Base-by-base conservation (phyloP, 1,284 basidiomycete genomes). In the Naganishia liquefaciens region DNA sequence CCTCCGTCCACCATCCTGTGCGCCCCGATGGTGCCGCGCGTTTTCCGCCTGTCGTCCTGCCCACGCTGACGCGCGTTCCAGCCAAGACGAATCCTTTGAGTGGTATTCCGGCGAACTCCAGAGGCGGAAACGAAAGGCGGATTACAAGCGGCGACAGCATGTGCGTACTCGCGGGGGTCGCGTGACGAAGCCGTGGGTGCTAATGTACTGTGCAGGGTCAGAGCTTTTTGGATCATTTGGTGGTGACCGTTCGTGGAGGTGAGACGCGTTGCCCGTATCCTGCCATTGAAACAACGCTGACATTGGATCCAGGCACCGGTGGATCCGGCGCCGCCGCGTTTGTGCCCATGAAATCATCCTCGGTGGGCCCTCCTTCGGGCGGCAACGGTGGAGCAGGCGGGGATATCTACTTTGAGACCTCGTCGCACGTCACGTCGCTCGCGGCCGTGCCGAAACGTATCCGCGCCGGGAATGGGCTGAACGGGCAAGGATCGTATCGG, bases 381-480 rank as follows among this genome's bases (percentile, higher is more conserved):
- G 93, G 93, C 0, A 89, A 89, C 69, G 93, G 94, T 21, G 93
- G 92, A 0, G 84, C 84, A 52, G 94, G 93, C 28, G 92, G 90
- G 1, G 87, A 89, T 68, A 86, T 97, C 37, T 92, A 91, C 75
- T 84, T 97, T 69, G 78, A 86, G 51, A 89, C 92, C 1, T 87
- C 88, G 0, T 81, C 87, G 0, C 82, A 85, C 40, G 80, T 96
- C 15, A 90, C 89, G 0, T 89, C 88, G 0, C 86, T 97, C 30
- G 84, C 87, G 7, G 83, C 86, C 1, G 83, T 96, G 0, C 79
- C 86, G 0, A 86, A 85, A 66, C 86, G 87, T 27, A 79, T 91
- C 25, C 84, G 84, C 30, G 93, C 85, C 0, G 81, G 83, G 1
- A 77, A 84, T 25, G 94, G 93, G 10, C 81, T 79, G 0, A 79